Percentiles rank a stretch among this genome's conserved stretches.
phyloP scores from a whole-genome alignment of 1,284 basidiomycete genomes.

The Exobasidium rhododendri region DNA sequence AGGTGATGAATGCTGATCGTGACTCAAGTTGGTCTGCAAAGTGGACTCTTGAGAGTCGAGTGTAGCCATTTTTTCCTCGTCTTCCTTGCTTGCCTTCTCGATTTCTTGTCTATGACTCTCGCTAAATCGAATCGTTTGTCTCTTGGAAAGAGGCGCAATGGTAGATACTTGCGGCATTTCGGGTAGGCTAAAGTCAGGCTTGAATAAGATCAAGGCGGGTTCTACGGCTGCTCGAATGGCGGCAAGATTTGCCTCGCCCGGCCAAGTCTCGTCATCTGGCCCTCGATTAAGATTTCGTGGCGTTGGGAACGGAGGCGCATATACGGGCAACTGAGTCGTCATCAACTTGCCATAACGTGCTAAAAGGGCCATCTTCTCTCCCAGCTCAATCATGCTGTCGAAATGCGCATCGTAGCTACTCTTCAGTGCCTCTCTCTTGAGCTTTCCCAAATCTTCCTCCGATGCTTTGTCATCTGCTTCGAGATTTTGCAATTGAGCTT shows the following conservation, averaged over 20 bases:
- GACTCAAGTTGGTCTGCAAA: neutral
- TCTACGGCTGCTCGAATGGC: conserved; percentile 38
- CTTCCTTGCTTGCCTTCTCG: neutral
- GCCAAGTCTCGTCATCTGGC: conserved; percentile 30
- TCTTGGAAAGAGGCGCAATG: neutral
- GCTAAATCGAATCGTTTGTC: conserved; percentile 3
- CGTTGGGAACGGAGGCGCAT: conserved; percentile 32
- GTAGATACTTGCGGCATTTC: neutral
- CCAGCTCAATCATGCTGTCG: conserved; percentile 45
- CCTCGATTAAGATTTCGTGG: conserved; percentile 18
- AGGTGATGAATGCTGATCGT: neutral
- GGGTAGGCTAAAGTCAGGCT: conserved; percentile 25
- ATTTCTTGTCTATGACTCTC: conserved; percentile 12
- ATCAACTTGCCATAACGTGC: conserved; percentile 46
- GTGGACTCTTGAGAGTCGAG: neutral
- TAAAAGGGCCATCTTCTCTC: conserved; percentile 42
- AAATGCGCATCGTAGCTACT: conserved; percentile 19
- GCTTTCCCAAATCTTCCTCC: conserved; percentile 34
- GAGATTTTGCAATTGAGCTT: conserved; percentile 28
- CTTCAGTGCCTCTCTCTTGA: conserved; percentile 27
- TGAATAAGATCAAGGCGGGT: conserved; percentile 31
- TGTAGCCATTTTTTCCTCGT: neutral
- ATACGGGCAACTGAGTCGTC: conserved; percentile 28
- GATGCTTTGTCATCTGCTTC: conserved; percentile 37
- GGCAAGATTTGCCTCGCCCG: conserved; percentile 31